phyloP scores from a whole-genome alignment of 2,329 filamentous ascomycete genomes.

The Sporothrix sp. region DNA sequence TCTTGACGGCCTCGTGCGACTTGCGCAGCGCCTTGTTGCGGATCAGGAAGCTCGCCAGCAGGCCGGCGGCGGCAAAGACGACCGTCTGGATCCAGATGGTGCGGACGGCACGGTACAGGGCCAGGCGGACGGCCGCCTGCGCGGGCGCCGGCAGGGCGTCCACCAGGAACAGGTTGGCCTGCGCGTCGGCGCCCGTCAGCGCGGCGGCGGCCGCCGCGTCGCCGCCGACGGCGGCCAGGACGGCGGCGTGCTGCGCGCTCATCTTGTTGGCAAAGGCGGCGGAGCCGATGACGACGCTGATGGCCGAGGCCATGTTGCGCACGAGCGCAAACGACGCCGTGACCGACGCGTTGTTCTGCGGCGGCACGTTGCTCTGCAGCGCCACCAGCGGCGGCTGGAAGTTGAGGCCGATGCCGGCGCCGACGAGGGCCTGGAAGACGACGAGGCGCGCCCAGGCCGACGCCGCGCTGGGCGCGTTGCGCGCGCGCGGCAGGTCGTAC shows the following conservation, averaged over 20 bases:
- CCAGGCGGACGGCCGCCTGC: constrained; percentile 35
- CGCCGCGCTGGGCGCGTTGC: constrained; percentile 28
- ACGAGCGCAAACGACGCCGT: constrained; percentile 49
- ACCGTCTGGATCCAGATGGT: constrained; percentile 50
- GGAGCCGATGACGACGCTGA: constrained; percentile 16
- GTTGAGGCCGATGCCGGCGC: constrained; percentile 47
- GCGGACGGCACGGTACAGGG: constrained; percentile 39
- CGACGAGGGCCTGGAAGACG: constrained; percentile 45
- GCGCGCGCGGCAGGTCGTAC: constrained; percentile 36
- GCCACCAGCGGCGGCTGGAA: constrained; percentile 52
- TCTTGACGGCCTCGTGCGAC: constrained; percentile 48
- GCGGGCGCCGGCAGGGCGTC: constrained; percentile 32
- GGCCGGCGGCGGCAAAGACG: constrained; percentile 36
- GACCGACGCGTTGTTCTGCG: constrained; percentile 48
- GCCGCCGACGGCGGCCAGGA: constrained; percentile 11
- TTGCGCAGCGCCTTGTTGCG: constrained; percentile 40
- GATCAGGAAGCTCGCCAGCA: constrained; percentile 39
- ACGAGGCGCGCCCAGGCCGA: constrained; percentile 30
- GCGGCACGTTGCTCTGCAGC: constrained; percentile 48
- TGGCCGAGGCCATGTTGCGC: constrained; percentile 32
- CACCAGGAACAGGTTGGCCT: constrained; percentile 35
- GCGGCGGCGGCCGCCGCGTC: background rate
- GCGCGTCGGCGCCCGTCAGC: constrained; percentile 14
- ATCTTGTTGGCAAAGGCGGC: constrained; percentile 17
- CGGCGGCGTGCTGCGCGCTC: constrained; percentile 6